Evolutionary conservation across 2,329 filamentous ascomycete genomes (phyloP).

Genomic region (Diaporthe sp.): DNA sequence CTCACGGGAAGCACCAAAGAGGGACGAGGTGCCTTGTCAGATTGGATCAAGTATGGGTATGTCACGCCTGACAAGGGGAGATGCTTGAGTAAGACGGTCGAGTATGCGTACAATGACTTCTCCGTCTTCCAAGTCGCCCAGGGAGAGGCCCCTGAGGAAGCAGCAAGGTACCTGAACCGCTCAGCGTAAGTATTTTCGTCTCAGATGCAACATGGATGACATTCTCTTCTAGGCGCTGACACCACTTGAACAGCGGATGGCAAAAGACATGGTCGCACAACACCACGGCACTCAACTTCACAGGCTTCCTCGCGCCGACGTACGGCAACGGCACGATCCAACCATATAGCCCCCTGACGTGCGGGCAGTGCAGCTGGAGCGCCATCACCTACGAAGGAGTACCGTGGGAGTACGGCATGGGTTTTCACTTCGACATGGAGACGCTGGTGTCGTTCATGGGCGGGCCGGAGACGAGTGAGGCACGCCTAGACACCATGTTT

Average conservation of each 20-base stretch:
- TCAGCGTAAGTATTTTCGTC: not conserved
- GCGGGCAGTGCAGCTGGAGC: constrained; percentile 73
- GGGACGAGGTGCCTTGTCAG: constrained; percentile 74
- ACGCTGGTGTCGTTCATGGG: constrained; percentile 64
- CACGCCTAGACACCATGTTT: constrained; percentile 71
- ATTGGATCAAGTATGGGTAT: constrained; percentile 73
- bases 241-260: constrained; percentile 61
- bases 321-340: constrained; percentile 52
- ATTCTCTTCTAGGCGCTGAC: not conserved
- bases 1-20: constrained; percentile 71
- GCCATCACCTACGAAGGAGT: constrained; percentile 69
- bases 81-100: constrained; percentile 71
- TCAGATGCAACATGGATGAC: rapidly evolving
- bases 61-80: constrained; percentile 71
- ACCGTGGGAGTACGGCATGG: constrained; percentile 74
- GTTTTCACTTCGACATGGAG: constrained; percentile 72
- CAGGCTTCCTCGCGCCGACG: constrained; percentile 73
- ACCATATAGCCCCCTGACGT: constrained; percentile 66
- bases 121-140: constrained; percentile 71
- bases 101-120: constrained; percentile 78
- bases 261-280: constrained; percentile 75
- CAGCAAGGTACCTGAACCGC: constrained; percentile 64
- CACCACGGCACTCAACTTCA: constrained; percentile 67
- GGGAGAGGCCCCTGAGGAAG: constrained; percentile 62
- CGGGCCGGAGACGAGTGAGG: constrained; percentile 63